phyloP scores from a whole-genome alignment of 768 basidiomycete genomes.

The Lactarius evosmus region DNA sequence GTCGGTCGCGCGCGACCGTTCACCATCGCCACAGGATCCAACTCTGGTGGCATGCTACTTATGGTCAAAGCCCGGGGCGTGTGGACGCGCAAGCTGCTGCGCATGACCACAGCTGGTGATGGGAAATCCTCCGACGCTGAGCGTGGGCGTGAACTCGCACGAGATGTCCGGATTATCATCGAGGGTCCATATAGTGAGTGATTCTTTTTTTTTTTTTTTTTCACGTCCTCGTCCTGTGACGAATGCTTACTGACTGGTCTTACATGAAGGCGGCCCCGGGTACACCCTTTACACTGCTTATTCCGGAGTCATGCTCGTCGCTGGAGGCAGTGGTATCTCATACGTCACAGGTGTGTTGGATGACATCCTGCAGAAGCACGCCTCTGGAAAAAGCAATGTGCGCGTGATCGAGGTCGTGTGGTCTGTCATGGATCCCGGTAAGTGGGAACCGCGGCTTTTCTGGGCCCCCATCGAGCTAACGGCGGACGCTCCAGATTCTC shows the following conservation, averaged over 20 bases:
- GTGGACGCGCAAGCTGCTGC: constrained; percentile 47
- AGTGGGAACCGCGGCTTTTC: constrained; percentile 8
- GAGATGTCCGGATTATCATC: constrained; percentile 41
- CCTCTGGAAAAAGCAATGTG: constrained; percentile 38
- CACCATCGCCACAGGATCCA: constrained; percentile 46
- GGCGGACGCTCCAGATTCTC: constrained; percentile 31
- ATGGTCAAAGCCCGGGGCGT: constrained; percentile 49
- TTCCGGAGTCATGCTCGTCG: constrained; percentile 52
- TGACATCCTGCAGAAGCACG: constrained; percentile 46
- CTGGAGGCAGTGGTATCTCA: constrained; percentile 62
- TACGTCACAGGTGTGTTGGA: constrained; percentile 49
- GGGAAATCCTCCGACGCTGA: constrained; percentile 25
- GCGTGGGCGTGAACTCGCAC: constrained; percentile 1
- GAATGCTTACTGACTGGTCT: constrained; percentile 26
- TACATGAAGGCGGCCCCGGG: constrained; percentile 39
- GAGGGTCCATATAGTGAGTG: constrained; percentile 53
- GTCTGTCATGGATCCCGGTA: constrained; percentile 46
- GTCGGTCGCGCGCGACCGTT: constrained; percentile 34
- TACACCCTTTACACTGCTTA: constrained; percentile 48
- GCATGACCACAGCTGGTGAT: constrained; percentile 35
- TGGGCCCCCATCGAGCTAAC: constrained; percentile 18
- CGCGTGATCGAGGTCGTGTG: constrained; percentile 53
- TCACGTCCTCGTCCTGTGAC: neutral
- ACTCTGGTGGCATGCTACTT: constrained; percentile 46
- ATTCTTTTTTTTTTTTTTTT: neutral